A percentile compares a stretch with the other conserved stretches of the same genome.
phyloP scores from a whole-genome alignment of 257 asterid genomes.

The Prunella vulgaris region DNA sequence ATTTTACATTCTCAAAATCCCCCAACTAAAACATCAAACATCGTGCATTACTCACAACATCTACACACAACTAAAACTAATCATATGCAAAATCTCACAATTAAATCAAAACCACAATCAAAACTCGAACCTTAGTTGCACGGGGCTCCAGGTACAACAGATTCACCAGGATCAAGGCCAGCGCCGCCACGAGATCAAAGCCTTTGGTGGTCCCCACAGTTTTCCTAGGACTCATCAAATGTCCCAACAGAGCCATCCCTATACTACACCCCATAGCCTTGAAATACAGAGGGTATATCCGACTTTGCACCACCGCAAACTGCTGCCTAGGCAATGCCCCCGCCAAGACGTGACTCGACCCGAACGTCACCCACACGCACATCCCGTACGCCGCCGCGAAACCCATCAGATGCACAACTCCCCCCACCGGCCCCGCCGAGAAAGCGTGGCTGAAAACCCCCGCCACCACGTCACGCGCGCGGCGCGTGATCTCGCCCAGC shows the following conservation, averaged over 20 bases:
- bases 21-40: not conserved
- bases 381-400: constrained; percentile 62
- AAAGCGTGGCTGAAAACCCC: not conserved
- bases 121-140: constrained; percentile 52
- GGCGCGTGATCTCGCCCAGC: constrained; percentile 28
- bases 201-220: constrained; percentile 4
- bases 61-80: not conserved
- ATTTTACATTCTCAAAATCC: not conserved
- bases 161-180: constrained; percentile 46
- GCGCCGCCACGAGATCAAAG: constrained; percentile 40
- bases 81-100: no score
- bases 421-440: constrained; percentile 17
- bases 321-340: constrained; percentile 62
- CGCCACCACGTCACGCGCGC: constrained; percentile 22
- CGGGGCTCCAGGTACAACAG: constrained; percentile 62
- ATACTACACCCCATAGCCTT: constrained; percentile 58
- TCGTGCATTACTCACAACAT: not conserved
- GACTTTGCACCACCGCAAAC: constrained; percentile 66
- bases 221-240: constrained; percentile 34
- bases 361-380: constrained; percentile 69
- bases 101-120: not conserved
- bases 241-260: constrained; percentile 52
- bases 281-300: constrained; percentile 70
- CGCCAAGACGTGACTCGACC: constrained; percentile 63
- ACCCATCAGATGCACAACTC: constrained; percentile 45